Evolutionary conservation across 192 early-diverging fungal genomes (phyloP).

Genomic region (Mortierella alpina): DNA sequence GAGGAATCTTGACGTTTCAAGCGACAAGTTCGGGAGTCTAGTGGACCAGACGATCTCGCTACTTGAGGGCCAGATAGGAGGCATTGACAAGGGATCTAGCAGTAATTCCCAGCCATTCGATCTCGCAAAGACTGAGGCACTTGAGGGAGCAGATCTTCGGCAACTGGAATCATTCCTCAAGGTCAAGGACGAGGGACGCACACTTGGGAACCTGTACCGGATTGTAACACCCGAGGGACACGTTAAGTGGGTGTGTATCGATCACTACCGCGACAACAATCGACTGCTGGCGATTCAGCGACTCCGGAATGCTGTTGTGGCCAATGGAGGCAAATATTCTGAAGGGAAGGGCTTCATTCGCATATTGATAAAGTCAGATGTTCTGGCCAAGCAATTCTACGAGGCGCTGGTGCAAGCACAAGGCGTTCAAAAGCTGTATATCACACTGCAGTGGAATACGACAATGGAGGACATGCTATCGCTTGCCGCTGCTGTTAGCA

Average conservation of each 20-base stretch:
- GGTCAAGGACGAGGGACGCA: neutral
- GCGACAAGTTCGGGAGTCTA: neutral
- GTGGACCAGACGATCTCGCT: neutral
- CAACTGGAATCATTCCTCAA: neutral
- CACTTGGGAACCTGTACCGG: conserved; percentile 5
- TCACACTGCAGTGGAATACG: neutral
- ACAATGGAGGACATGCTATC: neutral
- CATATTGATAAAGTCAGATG: neutral
- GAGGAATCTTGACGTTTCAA: neutral
- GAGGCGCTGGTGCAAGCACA: neutral
- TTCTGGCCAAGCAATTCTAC: neutral
- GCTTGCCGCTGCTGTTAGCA: neutral
- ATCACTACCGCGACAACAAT: conserved; percentile 7
- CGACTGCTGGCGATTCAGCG: neutral
- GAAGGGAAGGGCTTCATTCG: neutral
- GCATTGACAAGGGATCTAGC: neutral
- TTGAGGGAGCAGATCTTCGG: conserved; percentile 1
- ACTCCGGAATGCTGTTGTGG: neutral
- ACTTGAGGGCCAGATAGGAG: neutral
- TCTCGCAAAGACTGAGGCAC: neutral
- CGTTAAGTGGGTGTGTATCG: conserved; percentile 25
- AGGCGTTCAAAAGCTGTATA: neutral
- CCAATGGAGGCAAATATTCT: neutral
- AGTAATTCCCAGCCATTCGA: neutral
- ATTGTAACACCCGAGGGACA: neutral